phyloP scores from a whole-genome alignment of 2,329 filamentous ascomycete species.

The Xylaria sp. region DNA sequence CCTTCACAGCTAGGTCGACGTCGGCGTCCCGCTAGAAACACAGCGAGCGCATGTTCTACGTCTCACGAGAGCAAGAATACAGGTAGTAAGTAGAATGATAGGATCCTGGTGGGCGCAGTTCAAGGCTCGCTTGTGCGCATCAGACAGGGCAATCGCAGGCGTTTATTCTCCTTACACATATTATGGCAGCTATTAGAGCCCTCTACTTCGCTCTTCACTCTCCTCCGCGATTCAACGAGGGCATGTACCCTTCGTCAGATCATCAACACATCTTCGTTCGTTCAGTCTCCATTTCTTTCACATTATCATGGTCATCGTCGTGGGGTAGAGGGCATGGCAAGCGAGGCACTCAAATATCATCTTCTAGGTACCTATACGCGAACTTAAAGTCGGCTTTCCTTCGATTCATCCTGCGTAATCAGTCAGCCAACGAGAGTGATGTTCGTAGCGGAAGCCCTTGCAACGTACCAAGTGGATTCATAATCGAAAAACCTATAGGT shows the following conservation, averaged over 20 bases:
- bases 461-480: constrained; percentile 92
- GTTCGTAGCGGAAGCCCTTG: not conserved
- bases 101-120: not conserved
- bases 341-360: constrained; percentile 76
- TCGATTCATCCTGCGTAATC: constrained; percentile 86
- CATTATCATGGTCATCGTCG: constrained; percentile 16
- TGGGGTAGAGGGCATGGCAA: constrained; percentile 45
- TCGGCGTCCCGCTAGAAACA: not conserved
- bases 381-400: constrained; percentile 98
- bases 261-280: not conserved
- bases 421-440: constrained; percentile 37
- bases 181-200: constrained; percentile 23
- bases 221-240: constrained; percentile 11
- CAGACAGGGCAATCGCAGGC: constrained; percentile 20
- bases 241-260: constrained; percentile 4
- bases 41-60: constrained; percentile 4
- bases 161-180: constrained; percentile 30
- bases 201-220: constrained; percentile 5
- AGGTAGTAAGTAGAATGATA: not conserved
- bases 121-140: constrained; percentile 14
- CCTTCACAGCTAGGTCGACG: not conserved
- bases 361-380: constrained; percentile 96
- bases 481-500: constrained; percentile 99
- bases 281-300: not conserved
- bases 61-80: not conserved